These are phyloP conservation scores for Onygenales sp. DNA, from an alignment of 2,329 filamentous ascomycete genomes.

Conservation along the genomic window DNA sequence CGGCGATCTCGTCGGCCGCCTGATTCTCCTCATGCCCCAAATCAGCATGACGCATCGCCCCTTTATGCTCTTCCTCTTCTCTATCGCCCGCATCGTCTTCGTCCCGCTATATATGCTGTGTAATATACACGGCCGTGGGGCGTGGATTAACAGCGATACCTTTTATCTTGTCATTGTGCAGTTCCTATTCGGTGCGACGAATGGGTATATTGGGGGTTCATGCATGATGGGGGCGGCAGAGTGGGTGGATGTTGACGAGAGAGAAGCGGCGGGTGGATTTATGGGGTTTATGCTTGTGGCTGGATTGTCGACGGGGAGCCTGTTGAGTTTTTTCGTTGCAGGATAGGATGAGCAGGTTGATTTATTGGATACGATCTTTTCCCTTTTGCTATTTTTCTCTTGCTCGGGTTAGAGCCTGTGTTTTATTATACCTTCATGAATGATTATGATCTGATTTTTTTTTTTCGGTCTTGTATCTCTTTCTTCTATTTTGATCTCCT, in stretches of 20 bases:
- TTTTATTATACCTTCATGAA: neutral
- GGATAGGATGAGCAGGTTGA: neutral
- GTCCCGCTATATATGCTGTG: conserved; percentile 83
- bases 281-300: conserved; percentile 87
- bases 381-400: neutral
- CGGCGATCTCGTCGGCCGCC: conserved; percentile 71
- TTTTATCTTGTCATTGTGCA: conserved; percentile 86
- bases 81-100: conserved; percentile 58
- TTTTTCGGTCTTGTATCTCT: too few species aligned
- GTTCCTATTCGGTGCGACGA: conserved; percentile 70
- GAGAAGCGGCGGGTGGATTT: conserved; percentile 83
- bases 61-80: conserved; percentile 55
- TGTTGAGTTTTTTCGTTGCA: conserved; percentile 72
- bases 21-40: conserved; percentile 52
- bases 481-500: too few species aligned
- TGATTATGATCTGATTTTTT: neutral
- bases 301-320: conserved; percentile 73
- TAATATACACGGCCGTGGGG: conserved; percentile 71
- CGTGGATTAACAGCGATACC: conserved; percentile 64
- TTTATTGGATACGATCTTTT: neutral
- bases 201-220: conserved; percentile 75
- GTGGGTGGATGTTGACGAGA: conserved; percentile 72
- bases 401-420: neutral
- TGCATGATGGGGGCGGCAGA: conserved; percentile 86
- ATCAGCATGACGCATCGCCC: conserved; percentile 54